Conservation (phyloP, 257 asterid genomes). For the Haberlea rhodopensis region DNA sequence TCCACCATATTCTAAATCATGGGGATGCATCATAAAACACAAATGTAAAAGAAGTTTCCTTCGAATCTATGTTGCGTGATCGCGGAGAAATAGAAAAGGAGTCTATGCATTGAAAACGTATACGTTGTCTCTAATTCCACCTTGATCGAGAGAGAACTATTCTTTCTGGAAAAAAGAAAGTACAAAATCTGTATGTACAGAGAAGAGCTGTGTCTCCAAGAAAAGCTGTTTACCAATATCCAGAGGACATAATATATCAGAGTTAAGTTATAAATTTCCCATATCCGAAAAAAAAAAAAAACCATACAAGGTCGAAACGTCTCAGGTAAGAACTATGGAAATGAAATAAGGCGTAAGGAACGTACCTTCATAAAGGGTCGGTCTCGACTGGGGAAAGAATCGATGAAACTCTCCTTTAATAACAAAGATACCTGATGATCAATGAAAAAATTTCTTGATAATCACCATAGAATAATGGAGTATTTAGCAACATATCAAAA, state of each 20-base stretch:
- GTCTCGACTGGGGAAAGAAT: conserved; percentile 82
- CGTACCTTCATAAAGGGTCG: conserved; percentile 95
- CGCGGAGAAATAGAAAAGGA: too few relatives aligned
- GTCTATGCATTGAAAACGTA: too few relatives aligned
- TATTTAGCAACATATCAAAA: neutral
- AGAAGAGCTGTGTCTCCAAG: conserved; percentile 97
- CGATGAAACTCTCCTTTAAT: conserved; percentile 93
- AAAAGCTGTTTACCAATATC: conserved; percentile 60
- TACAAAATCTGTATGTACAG: conserved; percentile 93
- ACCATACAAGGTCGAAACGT: conserved; percentile 5
- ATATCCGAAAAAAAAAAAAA: neutral
- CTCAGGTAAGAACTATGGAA: conserved; percentile 5
- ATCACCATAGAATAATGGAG: neutral
- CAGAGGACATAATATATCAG: conserved; percentile 27
- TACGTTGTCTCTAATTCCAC: too few relatives aligned
- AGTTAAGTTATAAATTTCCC: neutral
- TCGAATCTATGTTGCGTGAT: too few relatives aligned
- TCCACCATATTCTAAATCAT: too few relatives aligned
- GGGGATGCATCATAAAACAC: too few relatives aligned
- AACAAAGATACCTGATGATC: conserved; percentile 78
- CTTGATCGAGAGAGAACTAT: conserved; percentile 36
- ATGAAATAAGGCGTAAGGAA: neutral
- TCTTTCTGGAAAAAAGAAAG: conserved; percentile 97
- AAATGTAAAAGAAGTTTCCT: too few relatives aligned
- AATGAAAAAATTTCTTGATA: conserved; percentile 10